phyloP scores from a whole-genome alignment of 2,329 filamentous ascomycete species.

The Aspergillus tanneri region DNA sequence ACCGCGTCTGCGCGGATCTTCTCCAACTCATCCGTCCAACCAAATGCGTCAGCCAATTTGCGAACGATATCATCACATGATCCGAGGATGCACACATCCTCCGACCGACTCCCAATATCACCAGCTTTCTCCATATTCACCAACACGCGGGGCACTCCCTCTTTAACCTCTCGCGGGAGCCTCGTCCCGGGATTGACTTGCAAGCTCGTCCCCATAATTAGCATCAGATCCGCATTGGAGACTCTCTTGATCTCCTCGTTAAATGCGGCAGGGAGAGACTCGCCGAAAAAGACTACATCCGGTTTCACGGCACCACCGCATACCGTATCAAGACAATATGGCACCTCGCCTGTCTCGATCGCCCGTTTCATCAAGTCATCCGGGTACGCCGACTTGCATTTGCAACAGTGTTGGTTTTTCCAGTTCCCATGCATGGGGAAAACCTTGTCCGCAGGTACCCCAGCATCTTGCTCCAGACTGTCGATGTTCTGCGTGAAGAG shows the following conservation, averaged over 20 bases:
- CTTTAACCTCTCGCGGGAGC: conserved; percentile 61
- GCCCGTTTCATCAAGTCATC: conserved; percentile 67
- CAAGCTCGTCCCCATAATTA: conserved; percentile 79
- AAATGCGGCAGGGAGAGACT: conserved; percentile 62
- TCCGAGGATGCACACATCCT: conserved; percentile 74
- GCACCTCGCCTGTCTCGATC: conserved; percentile 64
- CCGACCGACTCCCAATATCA: conserved; percentile 65
- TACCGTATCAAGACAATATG: conserved; percentile 57
- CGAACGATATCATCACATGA: conserved; percentile 74
- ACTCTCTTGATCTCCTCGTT: conserved; percentile 53
- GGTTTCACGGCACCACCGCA: conserved; percentile 79
- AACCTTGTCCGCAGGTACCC: conserved; percentile 70
- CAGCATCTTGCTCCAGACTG: conserved; percentile 77
- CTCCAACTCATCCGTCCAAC: conserved; percentile 78
- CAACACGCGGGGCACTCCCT: conserved; percentile 66
- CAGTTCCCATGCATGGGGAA: conserved; percentile 88
- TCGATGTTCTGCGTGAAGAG: conserved; percentile 93
- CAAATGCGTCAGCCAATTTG: conserved; percentile 68
- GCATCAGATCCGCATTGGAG: conserved; percentile 63
- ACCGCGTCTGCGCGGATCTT: conserved; percentile 65
- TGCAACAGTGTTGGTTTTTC: conserved; percentile 76
- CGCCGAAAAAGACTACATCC: conserved; percentile 84
- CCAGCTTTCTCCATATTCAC: conserved; percentile 80
- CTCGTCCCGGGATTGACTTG: conserved; percentile 77
- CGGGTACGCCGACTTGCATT: conserved; percentile 68